A percentile compares a stretch with the other conserved stretches of the same genome.
phyloP scores from a whole-genome alignment of 805 yeast genomes.

The Zygotorulaspora chibaensis region DNA sequence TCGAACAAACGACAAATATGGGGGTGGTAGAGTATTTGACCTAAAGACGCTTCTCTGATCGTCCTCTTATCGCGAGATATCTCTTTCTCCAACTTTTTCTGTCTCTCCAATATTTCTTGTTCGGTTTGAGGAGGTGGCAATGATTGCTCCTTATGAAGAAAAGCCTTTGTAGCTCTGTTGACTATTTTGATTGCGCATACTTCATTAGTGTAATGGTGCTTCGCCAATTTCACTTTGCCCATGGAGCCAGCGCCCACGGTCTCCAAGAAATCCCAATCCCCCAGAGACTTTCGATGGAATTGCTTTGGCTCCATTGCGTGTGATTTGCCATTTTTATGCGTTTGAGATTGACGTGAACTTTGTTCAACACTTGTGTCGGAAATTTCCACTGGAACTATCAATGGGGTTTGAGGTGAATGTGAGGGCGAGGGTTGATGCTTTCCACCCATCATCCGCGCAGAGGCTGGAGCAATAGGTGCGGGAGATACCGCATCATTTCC shows the following conservation, averaged over 20 bases:
- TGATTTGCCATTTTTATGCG: slow-evolving; percentile 12
- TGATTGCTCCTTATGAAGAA: slow-evolving; percentile 64
- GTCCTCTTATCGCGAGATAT: slow-evolving; percentile 88
- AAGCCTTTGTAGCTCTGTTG: slow-evolving; percentile 78
- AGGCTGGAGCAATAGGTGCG: slow-evolving; percentile 31
- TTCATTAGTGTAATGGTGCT: slow-evolving; percentile 73
- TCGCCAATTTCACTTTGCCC: slow-evolving; percentile 97
- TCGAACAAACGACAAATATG: slow-evolving; percentile 88
- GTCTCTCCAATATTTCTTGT: slow-evolving; percentile 54
- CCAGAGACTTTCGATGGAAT: slow-evolving; percentile 82
- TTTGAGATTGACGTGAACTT: slow-evolving; percentile 10
- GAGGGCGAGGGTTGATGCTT: slow-evolving; percentile 9
- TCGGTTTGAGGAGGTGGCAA: slow-evolving; percentile 62
- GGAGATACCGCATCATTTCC: slow-evolving; percentile 13
- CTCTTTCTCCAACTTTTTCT: slow-evolving; percentile 74
- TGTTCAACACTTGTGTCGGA: slow-evolving; percentile 12
- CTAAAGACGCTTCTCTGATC: slow-evolving; percentile 91
- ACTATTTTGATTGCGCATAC: slow-evolving; percentile 91
- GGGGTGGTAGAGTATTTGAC: slow-evolving; percentile 84
- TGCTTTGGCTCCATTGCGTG: slow-evolving; percentile 28
- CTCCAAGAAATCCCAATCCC: slow-evolving; percentile 94
- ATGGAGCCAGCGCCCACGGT: slow-evolving; percentile 98
- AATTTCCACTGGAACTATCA: slow-evolving; percentile 26
- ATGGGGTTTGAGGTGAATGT: slow-evolving; percentile 11
- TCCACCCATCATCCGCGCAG: slow-evolving; percentile 34